Conservation (phyloP, 2,329 filamentous ascomycete genomes). For the Achaetomium macrosporum region DNA sequence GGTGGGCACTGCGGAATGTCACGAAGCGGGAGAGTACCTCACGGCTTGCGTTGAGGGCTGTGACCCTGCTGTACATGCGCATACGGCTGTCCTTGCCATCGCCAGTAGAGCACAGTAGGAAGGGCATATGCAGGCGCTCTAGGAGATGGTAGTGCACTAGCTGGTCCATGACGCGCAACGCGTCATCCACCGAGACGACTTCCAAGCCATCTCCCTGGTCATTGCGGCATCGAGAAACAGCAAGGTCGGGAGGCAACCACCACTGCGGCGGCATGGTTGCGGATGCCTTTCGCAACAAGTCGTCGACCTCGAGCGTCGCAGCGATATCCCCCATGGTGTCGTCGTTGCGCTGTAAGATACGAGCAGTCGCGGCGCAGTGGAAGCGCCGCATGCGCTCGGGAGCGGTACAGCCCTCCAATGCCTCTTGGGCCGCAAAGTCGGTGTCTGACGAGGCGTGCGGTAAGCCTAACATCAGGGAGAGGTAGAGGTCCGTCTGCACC, state of each 20-base stretch:
- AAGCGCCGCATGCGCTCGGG: conserved; percentile 32
- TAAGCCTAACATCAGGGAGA: conserved; percentile 32
- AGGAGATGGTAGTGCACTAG: conserved; percentile 39
- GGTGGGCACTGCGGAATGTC: conserved; percentile 30
- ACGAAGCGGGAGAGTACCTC: conserved; percentile 37
- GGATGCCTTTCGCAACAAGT: conserved; percentile 33
- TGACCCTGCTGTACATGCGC: conserved; percentile 36
- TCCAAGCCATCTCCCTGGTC: not conserved
- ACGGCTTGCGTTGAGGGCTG: conserved; percentile 37
- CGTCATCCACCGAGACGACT: conserved; percentile 26
- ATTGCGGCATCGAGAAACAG: not conserved
- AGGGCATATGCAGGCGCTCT: conserved; percentile 34
- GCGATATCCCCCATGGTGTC: conserved; percentile 24
- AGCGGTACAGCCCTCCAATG: conserved; percentile 27
- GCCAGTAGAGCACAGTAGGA: conserved; percentile 31
- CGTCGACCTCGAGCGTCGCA: conserved; percentile 33
- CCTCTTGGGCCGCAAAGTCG: conserved; percentile 25
- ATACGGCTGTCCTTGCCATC: conserved; percentile 12
- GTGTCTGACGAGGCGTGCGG: conserved; percentile 31
- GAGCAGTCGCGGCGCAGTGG: conserved; percentile 30
- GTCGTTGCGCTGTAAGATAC: conserved; percentile 35
- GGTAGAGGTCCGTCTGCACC: conserved; percentile 31
- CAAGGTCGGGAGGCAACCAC: conserved; percentile 33
- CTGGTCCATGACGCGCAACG: conserved; percentile 36
- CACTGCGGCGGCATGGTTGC: conserved; percentile 36